Percentiles rank a stretch among this genome's conserved stretches.
phyloP scores from a whole-genome alignment of 2,329 filamentous ascomycete genomes.

The Parafenestella ontariensis region DNA sequence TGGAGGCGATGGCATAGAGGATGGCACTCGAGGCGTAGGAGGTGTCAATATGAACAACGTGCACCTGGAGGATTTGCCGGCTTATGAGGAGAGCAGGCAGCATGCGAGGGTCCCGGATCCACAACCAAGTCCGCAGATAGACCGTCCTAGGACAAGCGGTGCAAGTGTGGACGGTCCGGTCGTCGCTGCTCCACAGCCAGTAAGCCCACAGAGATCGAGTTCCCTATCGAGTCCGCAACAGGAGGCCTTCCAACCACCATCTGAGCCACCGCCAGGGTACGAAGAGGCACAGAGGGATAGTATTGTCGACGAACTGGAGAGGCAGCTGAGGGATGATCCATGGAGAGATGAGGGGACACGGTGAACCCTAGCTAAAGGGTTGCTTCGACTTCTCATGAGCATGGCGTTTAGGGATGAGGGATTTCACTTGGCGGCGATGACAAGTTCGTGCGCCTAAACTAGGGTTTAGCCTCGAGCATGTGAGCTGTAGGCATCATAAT shows the following conservation, averaged over 20 bases:
- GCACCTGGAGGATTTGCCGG: constrained; percentile 85
- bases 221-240: constrained; percentile 38
- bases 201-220: constrained; percentile 37
- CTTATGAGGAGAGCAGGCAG: constrained; percentile 72
- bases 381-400: background rate
- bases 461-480: background rate
- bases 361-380: constrained; percentile 11
- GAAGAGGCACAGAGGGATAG: constrained; percentile 88
- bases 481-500: background rate
- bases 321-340: constrained; percentile 42
- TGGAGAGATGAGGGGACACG: constrained; percentile 19
- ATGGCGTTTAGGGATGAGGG: background rate
- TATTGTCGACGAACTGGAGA: constrained; percentile 75
- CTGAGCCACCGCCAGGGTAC: constrained; percentile 86
- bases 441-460: background rate
- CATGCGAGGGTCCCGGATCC: constrained; percentile 45
- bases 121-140: constrained; percentile 28
- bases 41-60: constrained; percentile 68
- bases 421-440: background rate
- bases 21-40: constrained; percentile 50
- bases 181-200: constrained; percentile 21
- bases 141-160: constrained; percentile 9
- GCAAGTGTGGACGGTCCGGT: constrained; percentile 23
- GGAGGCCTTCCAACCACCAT: constrained; percentile 59
- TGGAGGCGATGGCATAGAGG: constrained; percentile 58